These are phyloP conservation scores for Dactylonectria estremocensis DNA, from an alignment of 2,329 filamentous ascomycete species.

Conservation along the genomic window DNA sequence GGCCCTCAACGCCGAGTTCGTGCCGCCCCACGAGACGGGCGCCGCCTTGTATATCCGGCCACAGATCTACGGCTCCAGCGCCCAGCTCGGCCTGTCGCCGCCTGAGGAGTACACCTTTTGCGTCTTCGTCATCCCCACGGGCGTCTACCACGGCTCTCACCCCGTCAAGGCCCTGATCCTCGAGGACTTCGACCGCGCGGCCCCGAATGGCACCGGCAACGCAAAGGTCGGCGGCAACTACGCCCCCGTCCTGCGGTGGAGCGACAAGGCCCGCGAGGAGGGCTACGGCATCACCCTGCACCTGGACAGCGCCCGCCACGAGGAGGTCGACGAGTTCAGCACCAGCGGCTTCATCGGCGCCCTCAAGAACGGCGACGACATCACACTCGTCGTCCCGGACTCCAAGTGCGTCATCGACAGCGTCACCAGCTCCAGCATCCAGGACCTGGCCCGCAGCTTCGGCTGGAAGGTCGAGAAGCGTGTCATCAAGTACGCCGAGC, in stretches of 20 bases:
- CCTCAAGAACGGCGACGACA: slow-evolving; percentile 68
- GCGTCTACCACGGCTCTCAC: slow-evolving; percentile 92
- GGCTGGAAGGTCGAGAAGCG: slow-evolving; percentile 90
- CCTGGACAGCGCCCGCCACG: slow-evolving; percentile 86
- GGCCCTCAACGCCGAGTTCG: slow-evolving; percentile 88
- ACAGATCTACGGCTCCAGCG: slow-evolving; percentile 87
- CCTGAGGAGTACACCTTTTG: slow-evolving; percentile 94
- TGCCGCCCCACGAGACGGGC: slow-evolving; percentile 90
- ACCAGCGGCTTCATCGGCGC: slow-evolving; percentile 95
- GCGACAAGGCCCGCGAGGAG: slow-evolving; percentile 82
- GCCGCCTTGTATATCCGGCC: slow-evolving; percentile 95
- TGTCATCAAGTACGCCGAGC: slow-evolving; percentile 74
- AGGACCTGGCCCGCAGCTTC: slow-evolving; percentile 81
- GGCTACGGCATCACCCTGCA: slow-evolving; percentile 97
- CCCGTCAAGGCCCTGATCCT: slow-evolving; percentile 91
- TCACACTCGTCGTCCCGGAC: slow-evolving; percentile 88
- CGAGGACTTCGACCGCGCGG: slow-evolving; percentile 93
- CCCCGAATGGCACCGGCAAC: slow-evolving; percentile 90
- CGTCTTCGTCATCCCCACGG: slow-evolving; percentile 92
- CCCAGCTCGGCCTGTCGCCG: slow-evolving; percentile 88
- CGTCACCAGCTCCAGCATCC: slow-evolving; percentile 85
- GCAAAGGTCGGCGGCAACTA: slow-evolving; percentile 99
- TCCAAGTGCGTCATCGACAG: slow-evolving; percentile 90
- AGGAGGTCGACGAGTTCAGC: slow-evolving; percentile 95
- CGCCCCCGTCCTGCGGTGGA: slow-evolving; percentile 90